phyloP scores from a whole-genome alignment of 31 red algal genomes.

The Odonthalia washingtoniensis region DNA sequence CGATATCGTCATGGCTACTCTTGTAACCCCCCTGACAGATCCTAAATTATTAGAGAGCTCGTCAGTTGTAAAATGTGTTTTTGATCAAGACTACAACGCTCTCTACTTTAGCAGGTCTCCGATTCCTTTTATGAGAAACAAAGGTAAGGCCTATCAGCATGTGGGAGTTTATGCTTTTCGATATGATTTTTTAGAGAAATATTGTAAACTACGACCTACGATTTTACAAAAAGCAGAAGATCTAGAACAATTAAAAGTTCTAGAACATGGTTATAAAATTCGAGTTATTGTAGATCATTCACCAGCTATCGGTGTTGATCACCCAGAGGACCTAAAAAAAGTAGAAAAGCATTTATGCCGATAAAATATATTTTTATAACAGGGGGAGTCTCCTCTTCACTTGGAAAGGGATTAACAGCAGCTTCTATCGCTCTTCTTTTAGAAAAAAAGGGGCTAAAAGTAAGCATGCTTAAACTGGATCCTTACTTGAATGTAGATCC shows the following conservation, averaged over 20 bases:
- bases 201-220: constrained; percentile 58
- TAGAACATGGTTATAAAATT: constrained; percentile 63
- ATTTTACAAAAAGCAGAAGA: constrained; percentile 64
- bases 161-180: constrained; percentile 60
- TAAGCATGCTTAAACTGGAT: constrained; percentile 98
- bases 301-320: no score
- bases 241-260: constrained; percentile 65
- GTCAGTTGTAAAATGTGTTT: constrained; percentile 58
- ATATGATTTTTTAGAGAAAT: constrained; percentile 45
- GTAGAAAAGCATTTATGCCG: no score
- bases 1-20: constrained; percentile 61
- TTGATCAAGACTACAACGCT: constrained; percentile 60
- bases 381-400: constrained; percentile 95
- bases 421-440: constrained; percentile 95
- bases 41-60: constrained; percentile 49
- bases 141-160: constrained; percentile 55
- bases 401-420: constrained; percentile 98
- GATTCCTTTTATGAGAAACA: constrained; percentile 53
- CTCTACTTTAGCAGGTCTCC: constrained; percentile 61
- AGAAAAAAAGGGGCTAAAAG: constrained; percentile 91
- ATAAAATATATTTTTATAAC: constrained; percentile 93
- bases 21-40: constrained; percentile 56
- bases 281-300: constrained; percentile 54
- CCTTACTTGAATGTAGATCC: constrained; percentile 99
- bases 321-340: no score